Base-by-base conservation (phyloP, 1,284 basidiomycete genomes). In the Heterobasidion parviporum region DNA sequence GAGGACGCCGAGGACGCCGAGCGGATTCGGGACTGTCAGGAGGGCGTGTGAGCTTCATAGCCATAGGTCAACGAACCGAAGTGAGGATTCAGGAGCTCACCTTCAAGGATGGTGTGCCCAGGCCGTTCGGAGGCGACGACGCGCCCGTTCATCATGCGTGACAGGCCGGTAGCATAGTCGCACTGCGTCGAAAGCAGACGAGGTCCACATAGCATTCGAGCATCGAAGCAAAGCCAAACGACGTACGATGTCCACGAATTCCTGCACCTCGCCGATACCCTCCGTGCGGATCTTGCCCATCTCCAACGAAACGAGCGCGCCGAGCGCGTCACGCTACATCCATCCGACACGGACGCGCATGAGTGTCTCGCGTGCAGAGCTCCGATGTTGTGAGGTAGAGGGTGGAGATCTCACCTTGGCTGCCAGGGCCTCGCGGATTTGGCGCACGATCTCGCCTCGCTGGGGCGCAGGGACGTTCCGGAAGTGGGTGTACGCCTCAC, bases 271-370 rank as follows among this genome's bases (percentile, higher is more conserved):
- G 16, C 94, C 94, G 49, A 87, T 78, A 36, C 94, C 94, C 68
- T 98, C 94, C n/a, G 88, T 87, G 63, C 79, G 80, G 62, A 97
- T 94, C 73, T 98, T 98, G 67, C 95, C 94, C 94, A 97, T 97
- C 71, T 98, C 94, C 16, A 95, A 76, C 44, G 89, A 87, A 7
- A 92, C 81, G 20, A 92, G 77, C 26, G 89, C 87, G 45, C 95
- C 95, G 10, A 98, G 78, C 38, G 81, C 89, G 56, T 88, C 83
- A 48, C 87, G 79, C 86, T 93, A 59, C 26, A 36, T 20, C 38
- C 10, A 41, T n/a, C 10, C 10, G 38, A n/a, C n/a, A 3, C 10
- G 4, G 54, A 54, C 8, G 14, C 7, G 45, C 10, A 14, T 50
- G 14, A 41, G 38, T 41, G 10, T 15, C 12, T 45, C 44, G 44